Conservation (phyloP, 108 stramenopile species). For the Licmophora abbreviata region DNA sequence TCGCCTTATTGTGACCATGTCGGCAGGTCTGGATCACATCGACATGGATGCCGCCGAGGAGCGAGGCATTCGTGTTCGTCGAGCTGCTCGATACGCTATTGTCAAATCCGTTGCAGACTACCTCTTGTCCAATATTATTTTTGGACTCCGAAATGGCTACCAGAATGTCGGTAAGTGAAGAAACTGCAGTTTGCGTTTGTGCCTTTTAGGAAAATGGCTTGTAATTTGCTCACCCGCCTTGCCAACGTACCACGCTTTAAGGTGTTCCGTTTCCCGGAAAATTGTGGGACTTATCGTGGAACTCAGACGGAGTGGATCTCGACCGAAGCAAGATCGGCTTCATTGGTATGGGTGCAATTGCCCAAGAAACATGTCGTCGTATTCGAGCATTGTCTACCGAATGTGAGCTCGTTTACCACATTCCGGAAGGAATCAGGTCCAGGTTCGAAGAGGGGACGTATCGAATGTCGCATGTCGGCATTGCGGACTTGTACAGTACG, state of each 20-base stretch:
- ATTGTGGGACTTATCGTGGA: constrained; percentile 53
- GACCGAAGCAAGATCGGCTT: constrained; percentile 33
- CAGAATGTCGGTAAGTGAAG: constrained; percentile 34
- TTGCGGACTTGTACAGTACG: no score
- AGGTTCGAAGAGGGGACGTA: no score
- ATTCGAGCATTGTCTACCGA: constrained; percentile 33
- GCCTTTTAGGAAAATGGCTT: no score
- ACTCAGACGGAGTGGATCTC: constrained; percentile 38
- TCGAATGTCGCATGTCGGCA: no score
- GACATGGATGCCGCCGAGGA: constrained; percentile 32
- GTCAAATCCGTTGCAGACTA: constrained; percentile 43
- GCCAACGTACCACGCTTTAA: no score
- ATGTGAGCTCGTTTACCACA: constrained; percentile 38
- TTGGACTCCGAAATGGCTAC: constrained; percentile 46
- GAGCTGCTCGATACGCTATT: constrained; percentile 42
- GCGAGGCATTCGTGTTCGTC: constrained; percentile 37
- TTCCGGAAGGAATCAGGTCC: no score
- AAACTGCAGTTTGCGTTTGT: no score
- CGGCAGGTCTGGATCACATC: constrained; percentile 57
- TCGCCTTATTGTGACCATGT: constrained; percentile 38
- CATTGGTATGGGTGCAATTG: constrained; percentile 51
- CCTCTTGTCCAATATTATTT: constrained; percentile 29
- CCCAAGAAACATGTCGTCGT: constrained; percentile 23
- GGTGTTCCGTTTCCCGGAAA: constrained; percentile 52
- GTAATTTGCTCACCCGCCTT: no score